Percentiles rank a stretch among this genome's conserved stretches.
Evolutionary conservation across 2,329 filamentous ascomycete genomes (phyloP).

Genomic region (Diplodia intermedia): DNA sequence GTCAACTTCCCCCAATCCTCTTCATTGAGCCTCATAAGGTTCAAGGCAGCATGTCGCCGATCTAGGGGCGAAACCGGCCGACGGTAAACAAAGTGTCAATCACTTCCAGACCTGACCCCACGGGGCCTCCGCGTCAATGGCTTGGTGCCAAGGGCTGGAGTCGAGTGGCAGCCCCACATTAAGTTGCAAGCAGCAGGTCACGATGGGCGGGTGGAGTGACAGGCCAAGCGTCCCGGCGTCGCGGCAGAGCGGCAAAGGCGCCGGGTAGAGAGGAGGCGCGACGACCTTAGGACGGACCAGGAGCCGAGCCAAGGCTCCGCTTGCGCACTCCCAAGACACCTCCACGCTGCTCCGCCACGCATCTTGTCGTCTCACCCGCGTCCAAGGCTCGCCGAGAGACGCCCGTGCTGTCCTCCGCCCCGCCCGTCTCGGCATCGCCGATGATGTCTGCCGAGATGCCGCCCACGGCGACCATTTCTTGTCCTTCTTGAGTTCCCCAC

Average conservation of each 20-base stretch:
- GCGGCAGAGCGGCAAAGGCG: constrained; percentile 19
- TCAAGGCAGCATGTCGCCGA: too few relatives aligned
- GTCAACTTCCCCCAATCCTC: background rate
- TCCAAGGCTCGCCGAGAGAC: background rate
- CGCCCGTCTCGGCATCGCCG: background rate
- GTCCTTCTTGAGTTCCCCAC: constrained; percentile 19
- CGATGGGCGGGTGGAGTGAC: constrained; percentile 10
- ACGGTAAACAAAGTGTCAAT: too few relatives aligned
- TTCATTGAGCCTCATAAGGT: background rate
- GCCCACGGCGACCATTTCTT: constrained; percentile 20
- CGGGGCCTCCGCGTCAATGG: constrained; percentile 13
- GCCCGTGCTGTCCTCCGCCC: background rate
- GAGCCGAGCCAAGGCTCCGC: constrained; percentile 21
- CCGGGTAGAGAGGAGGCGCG: background rate
- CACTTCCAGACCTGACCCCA: background rate
- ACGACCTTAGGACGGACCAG: constrained; percentile 10
- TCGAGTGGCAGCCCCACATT: constrained; percentile 8
- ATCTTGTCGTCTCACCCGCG: constrained; percentile 13
- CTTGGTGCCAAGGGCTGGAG: constrained; percentile 19
- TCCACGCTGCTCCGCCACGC: constrained; percentile 13
- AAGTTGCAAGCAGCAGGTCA: constrained; percentile 10
- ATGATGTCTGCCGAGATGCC: constrained; percentile 16
- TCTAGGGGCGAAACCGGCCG: too few relatives aligned
- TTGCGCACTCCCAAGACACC: constrained; percentile 18
- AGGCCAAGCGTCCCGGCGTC: constrained; percentile 1